Evolutionary conservation across 163 green algal genomes (phyloP).

Genomic region (Scenedesmus sp.): DNA sequence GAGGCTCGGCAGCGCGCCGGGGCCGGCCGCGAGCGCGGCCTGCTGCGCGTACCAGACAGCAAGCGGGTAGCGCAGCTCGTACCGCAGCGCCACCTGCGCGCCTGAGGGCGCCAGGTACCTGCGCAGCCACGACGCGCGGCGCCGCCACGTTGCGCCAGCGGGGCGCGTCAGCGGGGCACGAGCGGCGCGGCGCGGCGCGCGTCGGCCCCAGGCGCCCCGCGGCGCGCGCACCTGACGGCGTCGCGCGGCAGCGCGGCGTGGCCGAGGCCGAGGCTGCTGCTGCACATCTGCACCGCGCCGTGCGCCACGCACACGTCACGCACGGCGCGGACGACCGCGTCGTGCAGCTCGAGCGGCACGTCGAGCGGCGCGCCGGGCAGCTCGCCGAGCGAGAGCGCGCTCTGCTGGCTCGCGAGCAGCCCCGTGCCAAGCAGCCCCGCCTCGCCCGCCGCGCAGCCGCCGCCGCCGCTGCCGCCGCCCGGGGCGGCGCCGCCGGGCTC

Average conservation of each 20-base stretch:
- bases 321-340: slow-evolving; percentile 61
- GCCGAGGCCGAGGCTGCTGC: slow-evolving; percentile 56
- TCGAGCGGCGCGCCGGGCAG: slow-evolving; percentile 44
- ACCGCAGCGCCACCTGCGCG: slow-evolving; percentile 57
- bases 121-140: too few species aligned
- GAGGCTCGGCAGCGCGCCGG: neutral
- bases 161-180: slow-evolving; percentile 39
- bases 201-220: slow-evolving; percentile 35
- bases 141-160: slow-evolving; percentile 50
- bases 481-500: neutral
- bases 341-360: slow-evolving; percentile 43
- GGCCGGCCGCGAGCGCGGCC: slow-evolving; percentile 25
- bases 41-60: slow-evolving; percentile 75
- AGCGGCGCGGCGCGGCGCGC: neutral
- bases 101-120: slow-evolving; percentile 49
- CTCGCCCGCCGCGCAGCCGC: neutral
- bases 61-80: slow-evolving; percentile 82
- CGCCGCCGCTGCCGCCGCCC: neutral
- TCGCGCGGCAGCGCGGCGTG: slow-evolving; percentile 38
- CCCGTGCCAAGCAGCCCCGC: neutral
- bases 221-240: slow-evolving; percentile 57
- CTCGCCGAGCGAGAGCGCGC: slow-evolving; percentile 21
- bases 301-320: slow-evolving; percentile 50
- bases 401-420: slow-evolving; percentile 1
- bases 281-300: slow-evolving; percentile 45